These are phyloP conservation scores for Aegilops bicornis DNA, from an alignment of 176 grass and related monocot species.

Conservation along the genomic window DNA sequence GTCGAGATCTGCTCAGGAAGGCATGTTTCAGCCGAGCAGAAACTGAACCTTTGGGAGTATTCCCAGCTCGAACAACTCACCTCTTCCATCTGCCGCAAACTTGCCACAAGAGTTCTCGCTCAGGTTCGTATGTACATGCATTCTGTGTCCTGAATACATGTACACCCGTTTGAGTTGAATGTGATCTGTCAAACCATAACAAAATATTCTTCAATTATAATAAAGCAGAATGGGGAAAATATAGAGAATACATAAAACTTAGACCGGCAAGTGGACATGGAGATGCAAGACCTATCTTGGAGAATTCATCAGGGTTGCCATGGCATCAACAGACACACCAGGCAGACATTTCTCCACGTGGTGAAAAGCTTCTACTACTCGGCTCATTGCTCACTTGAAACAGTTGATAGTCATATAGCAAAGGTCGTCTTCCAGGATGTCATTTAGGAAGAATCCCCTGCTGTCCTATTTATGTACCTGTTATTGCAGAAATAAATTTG, in stretches of 20 bases:
- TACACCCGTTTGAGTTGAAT: background rate
- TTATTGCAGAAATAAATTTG: too few relatives aligned
- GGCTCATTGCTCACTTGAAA: slow-evolving; percentile 7
- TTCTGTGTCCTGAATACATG: too few relatives aligned
- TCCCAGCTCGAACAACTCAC: slow-evolving; percentile 26
- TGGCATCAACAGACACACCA: background rate
- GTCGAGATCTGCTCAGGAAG: slow-evolving; percentile 48
- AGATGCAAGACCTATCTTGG: slow-evolving; percentile 32
- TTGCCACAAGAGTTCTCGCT: background rate
- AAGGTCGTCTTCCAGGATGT: slow-evolving; percentile 23
- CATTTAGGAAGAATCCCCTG: background rate
- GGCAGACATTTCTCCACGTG: slow-evolving; percentile 28
- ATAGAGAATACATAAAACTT: background rate
- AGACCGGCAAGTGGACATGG: background rate
- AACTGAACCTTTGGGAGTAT: background rate
- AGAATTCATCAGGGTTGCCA: background rate
- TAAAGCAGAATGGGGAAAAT: background rate
- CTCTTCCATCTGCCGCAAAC: slow-evolving; percentile 35
- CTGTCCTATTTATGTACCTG: too few relatives aligned
- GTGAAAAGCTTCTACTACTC: slow-evolving; percentile 30
- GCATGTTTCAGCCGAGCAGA: background rate
- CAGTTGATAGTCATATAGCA: slow-evolving; percentile 14
- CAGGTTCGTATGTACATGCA: slow-evolving; percentile 9
- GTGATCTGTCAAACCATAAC: background rate
- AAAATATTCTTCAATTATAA: background rate